Base-by-base conservation (phyloP, 768 basidiomycete species). In the Tricholoma bakamatsutake region DNA sequence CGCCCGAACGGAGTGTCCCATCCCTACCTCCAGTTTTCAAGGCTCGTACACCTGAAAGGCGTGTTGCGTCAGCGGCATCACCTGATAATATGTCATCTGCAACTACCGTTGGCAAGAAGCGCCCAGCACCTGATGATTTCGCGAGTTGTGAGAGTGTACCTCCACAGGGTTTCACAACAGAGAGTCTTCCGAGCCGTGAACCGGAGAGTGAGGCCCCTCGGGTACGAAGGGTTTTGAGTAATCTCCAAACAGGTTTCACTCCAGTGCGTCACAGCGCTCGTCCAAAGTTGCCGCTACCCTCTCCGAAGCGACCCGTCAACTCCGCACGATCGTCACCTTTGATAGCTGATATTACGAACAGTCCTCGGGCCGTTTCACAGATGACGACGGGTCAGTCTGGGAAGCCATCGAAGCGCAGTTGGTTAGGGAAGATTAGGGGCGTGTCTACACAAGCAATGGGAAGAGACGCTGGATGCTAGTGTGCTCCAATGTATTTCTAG, bases 101-200 rank as follows among this genome's bases (percentile, higher is more conserved):
- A 18, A 69, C 75, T 2, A 69, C 79, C 13, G 77, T 80, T 34
- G 84, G 87, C 30, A 85, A 83, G 73, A 91, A 90, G 65, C 80
- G 89, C 10, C 80, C 82, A 21, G 85, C 83, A 27, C 89, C 90
- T 1, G 89, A 90, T 54, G 88, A 91, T 61, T 87, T 87, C 59
- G 87, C 89, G 50, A 76, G 59, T 64, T 78, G 68, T 52, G 76
- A 78, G 51, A 70, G 65, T 52, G 69, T 86, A 27, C 85, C 87
- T 24, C 78, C 80, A 0, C 87, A 90, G 63, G 85, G 75, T 3
- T 88, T 81, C 72, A 84, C 78, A 35, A 72, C 73, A 0, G 84
- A 85, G 9, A 76, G 81, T 43, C 67, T 79, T 27, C 71, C 76
- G 18, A 74, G 73, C 49, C 70, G 73, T 54, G 72, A 71, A 35